Evolutionary conservation across 768 basidiomycete species (phyloP).

Genomic region (Sistotremastrum suecicum): DNA sequence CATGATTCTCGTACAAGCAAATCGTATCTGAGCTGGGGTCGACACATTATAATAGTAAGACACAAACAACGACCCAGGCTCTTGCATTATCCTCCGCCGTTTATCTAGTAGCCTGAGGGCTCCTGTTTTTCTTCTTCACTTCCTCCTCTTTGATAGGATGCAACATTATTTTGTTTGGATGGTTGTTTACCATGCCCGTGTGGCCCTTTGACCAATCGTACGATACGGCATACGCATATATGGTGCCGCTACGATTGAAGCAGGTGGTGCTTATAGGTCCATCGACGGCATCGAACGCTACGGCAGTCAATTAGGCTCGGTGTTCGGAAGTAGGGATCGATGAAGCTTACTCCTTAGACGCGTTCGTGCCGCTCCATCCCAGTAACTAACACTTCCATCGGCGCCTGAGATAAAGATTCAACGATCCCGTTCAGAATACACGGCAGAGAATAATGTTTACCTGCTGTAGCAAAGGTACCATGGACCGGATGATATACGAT

Average conservation of each 20-base stretch:
- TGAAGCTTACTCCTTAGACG: constrained; percentile 25
- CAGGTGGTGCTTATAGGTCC: constrained; percentile 23
- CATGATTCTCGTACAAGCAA: too few species aligned
- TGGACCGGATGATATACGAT: constrained; percentile 41
- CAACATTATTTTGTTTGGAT: constrained; percentile 25
- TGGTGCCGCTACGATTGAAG: constrained; percentile 25
- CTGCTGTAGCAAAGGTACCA: constrained; percentile 33
- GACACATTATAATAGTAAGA: too few species aligned
- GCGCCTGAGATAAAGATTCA: constrained; percentile 9
- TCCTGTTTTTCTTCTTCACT: constrained; percentile 13
- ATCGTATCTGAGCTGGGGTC: too few species aligned
- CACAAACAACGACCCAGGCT: too few species aligned
- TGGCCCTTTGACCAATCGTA: constrained; percentile 29
- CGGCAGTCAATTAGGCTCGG: background rate
- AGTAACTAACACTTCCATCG: constrained; percentile 21
- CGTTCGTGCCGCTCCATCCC: constrained; percentile 27
- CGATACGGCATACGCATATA: constrained; percentile 29
- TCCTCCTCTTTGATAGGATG: constrained; percentile 28
- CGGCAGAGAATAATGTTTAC: background rate
- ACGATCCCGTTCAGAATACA: background rate
- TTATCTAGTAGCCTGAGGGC: too few species aligned
- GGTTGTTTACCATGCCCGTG: constrained; percentile 17
- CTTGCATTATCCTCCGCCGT: too few species aligned
- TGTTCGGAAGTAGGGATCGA: background rate
- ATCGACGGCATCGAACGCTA: constrained; percentile 13